Base-by-base conservation (phyloP, 495 filamentous ascomycete genomes). In the Podospora didyma region DNA sequence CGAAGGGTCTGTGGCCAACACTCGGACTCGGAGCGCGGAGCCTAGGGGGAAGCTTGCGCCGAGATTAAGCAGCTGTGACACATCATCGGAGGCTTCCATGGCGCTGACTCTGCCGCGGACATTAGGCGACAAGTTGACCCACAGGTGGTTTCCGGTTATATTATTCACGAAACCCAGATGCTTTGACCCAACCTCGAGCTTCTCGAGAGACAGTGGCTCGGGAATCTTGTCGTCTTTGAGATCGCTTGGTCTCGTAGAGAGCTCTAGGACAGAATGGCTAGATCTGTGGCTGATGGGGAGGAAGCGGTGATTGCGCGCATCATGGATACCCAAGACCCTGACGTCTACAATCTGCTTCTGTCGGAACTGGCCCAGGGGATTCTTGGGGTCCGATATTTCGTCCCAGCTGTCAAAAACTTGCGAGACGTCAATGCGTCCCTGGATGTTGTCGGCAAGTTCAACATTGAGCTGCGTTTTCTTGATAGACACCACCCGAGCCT, bases 381-480 rank as follows among this genome's bases (percentile, higher is more conserved):
- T 73, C 68, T 92, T 96, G 37, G 82, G 83, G 56, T 96, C 85
- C 52, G 83, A 78, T 65, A 98, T 90, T 31, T 90, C 86, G 28
- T 94, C 88, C 86, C 87, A 96, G 2, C 77, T 77, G 67, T 97
- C 89, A 65, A 92, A 98, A 34, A 92, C 65, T 63, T 96, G 90
- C 11, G 93, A 94, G 0, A 93, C 81, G 65, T 96, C 91, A 46
- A 98, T 85, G 20, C 94, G 88, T 20, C 93, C 94, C 68, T 93
- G 89, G 35, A 97, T 77, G 63, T 91, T 92, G 64, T 96, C 90
- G 42, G 90, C 90, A 54, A 97, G 79, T 56, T 87, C 83, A 19
- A 97, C 90, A 62, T 97, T 96, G 51, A 98, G 73, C 65, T 97
- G 94, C 0, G 92, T 96, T 28, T 84, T 84, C 69, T 94, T 96